These are phyloP conservation scores for Selaginella moellendorffii DNA, from an alignment of 75 land plant species.

Conservation along the genomic window DNA sequence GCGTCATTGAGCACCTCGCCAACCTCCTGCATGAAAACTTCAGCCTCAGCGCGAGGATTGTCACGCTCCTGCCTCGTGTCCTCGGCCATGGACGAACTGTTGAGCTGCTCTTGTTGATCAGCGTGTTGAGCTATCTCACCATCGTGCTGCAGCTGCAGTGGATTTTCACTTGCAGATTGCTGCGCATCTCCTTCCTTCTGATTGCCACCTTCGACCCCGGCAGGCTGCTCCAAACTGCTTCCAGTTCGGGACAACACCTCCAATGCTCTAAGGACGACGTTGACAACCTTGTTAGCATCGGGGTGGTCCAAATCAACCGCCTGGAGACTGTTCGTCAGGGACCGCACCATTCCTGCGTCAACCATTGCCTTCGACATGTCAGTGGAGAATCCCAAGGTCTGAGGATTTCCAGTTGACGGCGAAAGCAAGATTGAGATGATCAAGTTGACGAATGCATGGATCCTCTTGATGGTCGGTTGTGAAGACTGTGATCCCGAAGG, in stretches of 20 bases:
- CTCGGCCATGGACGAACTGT: slow-evolving; percentile 4
- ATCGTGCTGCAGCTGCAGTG: neutral
- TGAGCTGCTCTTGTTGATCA: slow-evolving; percentile 18
- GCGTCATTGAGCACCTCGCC: slow-evolving; percentile 45
- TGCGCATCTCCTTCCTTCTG: slow-evolving; percentile 30
- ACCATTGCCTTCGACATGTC: slow-evolving; percentile 85
- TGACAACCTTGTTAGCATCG: slow-evolving; percentile 70
- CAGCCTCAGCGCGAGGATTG: slow-evolving; percentile 12
- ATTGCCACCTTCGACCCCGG: slow-evolving; percentile 32
- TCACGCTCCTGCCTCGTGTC: slow-evolving; percentile 17
- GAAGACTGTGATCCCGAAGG: slow-evolving; percentile 18
- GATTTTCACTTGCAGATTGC: neutral
- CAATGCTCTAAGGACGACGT: slow-evolving; percentile 61
- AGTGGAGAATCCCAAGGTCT: slow-evolving; percentile 58
- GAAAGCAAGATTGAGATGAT: slow-evolving; percentile 59
- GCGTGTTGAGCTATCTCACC: neutral
- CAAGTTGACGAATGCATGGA: slow-evolving; percentile 56
- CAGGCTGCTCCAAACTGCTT: slow-evolving; percentile 47
- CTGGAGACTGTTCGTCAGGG: slow-evolving; percentile 47
- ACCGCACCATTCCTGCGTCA: slow-evolving; percentile 66
- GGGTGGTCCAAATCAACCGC: slow-evolving; percentile 88
- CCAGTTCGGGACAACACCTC: slow-evolving; percentile 84
- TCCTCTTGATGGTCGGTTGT: slow-evolving; percentile 41
- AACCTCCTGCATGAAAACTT: slow-evolving; percentile 59
- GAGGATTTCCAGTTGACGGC: slow-evolving; percentile 45